Percentiles rank a stretch among this genome's conserved stretches.
phyloP scores from a whole-genome alignment of 495 filamentous ascomycete genomes.

The Cairneyella variabilis region DNA sequence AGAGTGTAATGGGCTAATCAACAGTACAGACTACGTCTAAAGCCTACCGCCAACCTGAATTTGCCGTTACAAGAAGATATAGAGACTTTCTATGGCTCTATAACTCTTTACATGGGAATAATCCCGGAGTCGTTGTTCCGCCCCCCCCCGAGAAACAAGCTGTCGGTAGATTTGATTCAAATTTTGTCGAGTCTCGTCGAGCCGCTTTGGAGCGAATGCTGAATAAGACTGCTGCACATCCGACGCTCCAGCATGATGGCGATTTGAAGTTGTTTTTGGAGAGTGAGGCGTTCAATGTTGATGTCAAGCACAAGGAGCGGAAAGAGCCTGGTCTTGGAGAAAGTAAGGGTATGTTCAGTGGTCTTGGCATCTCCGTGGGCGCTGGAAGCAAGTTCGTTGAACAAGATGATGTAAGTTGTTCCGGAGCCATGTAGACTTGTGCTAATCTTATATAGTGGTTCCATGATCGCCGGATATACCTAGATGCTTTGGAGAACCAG shows the following conservation, averaged over 20 bases:
- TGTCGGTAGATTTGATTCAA: slow-evolving; percentile 90
- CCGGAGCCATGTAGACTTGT: background rate
- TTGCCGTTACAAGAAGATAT: slow-evolving; percentile 87
- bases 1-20: slow-evolving; percentile 7
- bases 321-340: slow-evolving; percentile 81
- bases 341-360: slow-evolving; percentile 88
- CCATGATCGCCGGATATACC: slow-evolving; percentile 89
- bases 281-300: slow-evolving; percentile 90
- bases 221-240: slow-evolving; percentile 88
- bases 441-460: slow-evolving; percentile 68
- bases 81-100: slow-evolving; percentile 98
- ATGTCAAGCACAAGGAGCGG: slow-evolving; percentile 97
- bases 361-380: slow-evolving; percentile 73
- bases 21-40: slow-evolving; percentile 78
- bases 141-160: slow-evolving; percentile 98
- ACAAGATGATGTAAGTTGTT: slow-evolving; percentile 83
- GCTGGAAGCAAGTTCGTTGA: slow-evolving; percentile 85
- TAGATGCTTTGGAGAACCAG: slow-evolving; percentile 92
- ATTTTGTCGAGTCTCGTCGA: slow-evolving; percentile 90
- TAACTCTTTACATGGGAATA: slow-evolving; percentile 86
- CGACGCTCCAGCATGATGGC: slow-evolving; percentile 85
- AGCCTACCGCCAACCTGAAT: slow-evolving; percentile 86
- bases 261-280: slow-evolving; percentile 96
- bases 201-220: slow-evolving; percentile 93
- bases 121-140: slow-evolving; percentile 90